Base-by-base conservation (phyloP, 345 rosid genomes). In the Punica granatum region DNA sequence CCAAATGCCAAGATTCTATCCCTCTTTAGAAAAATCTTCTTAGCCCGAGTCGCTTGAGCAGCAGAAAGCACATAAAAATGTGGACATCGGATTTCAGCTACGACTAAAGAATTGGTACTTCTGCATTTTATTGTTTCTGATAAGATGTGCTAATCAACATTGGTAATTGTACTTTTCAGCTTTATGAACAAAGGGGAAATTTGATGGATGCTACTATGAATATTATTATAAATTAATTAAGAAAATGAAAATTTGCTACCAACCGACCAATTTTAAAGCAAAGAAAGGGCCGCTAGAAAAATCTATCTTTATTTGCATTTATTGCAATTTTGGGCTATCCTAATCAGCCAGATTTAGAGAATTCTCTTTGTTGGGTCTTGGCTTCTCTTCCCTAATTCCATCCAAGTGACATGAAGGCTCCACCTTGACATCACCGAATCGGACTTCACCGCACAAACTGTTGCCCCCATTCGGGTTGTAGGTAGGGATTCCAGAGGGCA, bases 401-500 rank as follows among this genome's bases (percentile, higher is more conserved):
- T 78, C 70, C 32, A 73, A 16, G n/a, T 69, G 72, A 53, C 70
- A 72, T 8, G 72, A 64, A 13, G 77, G 41, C 58, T 69, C 78
- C 63, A 72, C 42, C 42, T 69, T 69, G 23, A 43, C 51, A 36
- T 54, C 71, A 35, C 68, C 60, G 28, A 64, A 63, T 23, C 44
- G 72, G 67, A 61, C 49, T 11, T 70, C 44, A n/a, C 60, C 62
- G 28, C 35, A 56, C 19, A 13, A 3, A 51, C 23, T 49, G 10
- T 28, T 19, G 69, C 16, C 59, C 23, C 21, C 25, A 39, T 67
- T 51, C 69, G 61, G 72, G 42, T 53, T 58, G 60, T 66, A 73
- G 70, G 79, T 70, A 4, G 84, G 80, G 49, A 72, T 44, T 14
- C 74, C 44, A 35, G 79, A 74, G 41, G 90, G 90, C 51, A 82